Base-by-base conservation (phyloP, 2,329 filamentous ascomycete genomes). In the Epichloe glyceriae region DNA sequence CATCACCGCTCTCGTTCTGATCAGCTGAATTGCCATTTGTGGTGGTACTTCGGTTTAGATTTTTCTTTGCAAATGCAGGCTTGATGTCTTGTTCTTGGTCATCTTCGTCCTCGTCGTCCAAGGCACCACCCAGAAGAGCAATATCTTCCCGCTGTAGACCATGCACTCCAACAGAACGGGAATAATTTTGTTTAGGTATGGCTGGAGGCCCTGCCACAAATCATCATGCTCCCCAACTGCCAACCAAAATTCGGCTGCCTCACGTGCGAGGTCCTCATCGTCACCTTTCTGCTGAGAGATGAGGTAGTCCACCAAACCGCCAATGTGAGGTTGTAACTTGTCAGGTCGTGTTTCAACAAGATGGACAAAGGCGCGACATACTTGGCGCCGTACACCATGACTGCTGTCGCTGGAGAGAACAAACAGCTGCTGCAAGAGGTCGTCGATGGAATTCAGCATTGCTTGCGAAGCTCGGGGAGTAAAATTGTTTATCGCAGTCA, bases 61-160 rank as follows among this genome's bases (percentile, higher is more conserved):
- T 70, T 62, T 76, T 77, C 62, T 88, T 90, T 45, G 91, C 91
- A 66, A 97, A 97, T 49, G 85, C 80, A 5, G 93, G 93, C 64
- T 88, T 94, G 62, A 98, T 87, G 60, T 98, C 93, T 67, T 98
- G 81, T 43, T 81, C 82, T 17, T 86, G 82, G 65, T 98, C 93
- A 45, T 98, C 91, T 54, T 88, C 78, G 15, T 97, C 89, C 42
- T 93, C 93, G 64, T 97, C 90, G 57, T 91, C 85, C 19, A 85
- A 87, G 55, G 88, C 88, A 10, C 83, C 86, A 54, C 90, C 89
- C 7, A 97, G 73, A 47, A 89, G 75, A 35, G 87, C 77, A 58
- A 95, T 93, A 57, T 97, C 93, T 58, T 98, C 93, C 93, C 88
- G 60, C 86, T 87, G 66, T 97, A 98, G 1, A 97, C 82, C 91